A percentile compares a stretch with the other conserved stretches of the same genome.
Conservation (phyloP, 805 yeast genomes). For the Hanseniaspora lachancei region DNA sequence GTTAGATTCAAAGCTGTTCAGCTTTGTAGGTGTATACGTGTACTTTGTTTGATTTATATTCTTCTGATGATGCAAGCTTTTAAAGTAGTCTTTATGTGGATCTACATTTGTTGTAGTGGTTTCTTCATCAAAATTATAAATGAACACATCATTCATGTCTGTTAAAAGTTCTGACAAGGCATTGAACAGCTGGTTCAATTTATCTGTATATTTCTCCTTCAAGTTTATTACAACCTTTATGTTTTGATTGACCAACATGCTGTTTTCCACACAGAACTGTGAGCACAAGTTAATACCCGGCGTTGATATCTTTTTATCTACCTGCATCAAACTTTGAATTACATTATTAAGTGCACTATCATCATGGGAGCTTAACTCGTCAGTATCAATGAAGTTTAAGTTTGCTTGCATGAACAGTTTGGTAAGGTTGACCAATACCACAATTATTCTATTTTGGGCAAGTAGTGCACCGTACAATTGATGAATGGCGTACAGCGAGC, state of each 20-base stretch:
- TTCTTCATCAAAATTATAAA: constrained; percentile 16
- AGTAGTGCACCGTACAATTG: constrained; percentile 30
- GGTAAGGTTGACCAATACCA: constrained; percentile 17
- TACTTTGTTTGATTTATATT: background rate
- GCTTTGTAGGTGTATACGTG: background rate
- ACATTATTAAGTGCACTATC: background rate
- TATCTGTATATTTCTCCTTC: background rate
- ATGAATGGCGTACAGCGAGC: constrained; percentile 28
- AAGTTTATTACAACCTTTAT: background rate
- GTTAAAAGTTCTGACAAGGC: background rate
- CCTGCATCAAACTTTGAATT: background rate
- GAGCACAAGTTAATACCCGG: background rate
- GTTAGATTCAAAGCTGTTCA: constrained; percentile 3
- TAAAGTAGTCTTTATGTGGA: background rate
- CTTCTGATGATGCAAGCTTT: background rate
- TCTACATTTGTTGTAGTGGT: background rate
- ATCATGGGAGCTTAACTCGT: background rate
- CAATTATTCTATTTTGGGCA: constrained; percentile 16
- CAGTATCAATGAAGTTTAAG: constrained; percentile 16
- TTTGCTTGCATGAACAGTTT: constrained; percentile 24
- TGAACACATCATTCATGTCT: constrained; percentile 9
- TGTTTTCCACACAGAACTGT: constrained; percentile 7
- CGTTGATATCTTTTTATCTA: background rate
- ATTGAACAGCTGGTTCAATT: background rate
- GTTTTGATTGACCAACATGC: constrained; percentile 8